Conservation (phyloP, 2,329 filamentous ascomycete genomes). For the Fusarium mangiferae region DNA sequence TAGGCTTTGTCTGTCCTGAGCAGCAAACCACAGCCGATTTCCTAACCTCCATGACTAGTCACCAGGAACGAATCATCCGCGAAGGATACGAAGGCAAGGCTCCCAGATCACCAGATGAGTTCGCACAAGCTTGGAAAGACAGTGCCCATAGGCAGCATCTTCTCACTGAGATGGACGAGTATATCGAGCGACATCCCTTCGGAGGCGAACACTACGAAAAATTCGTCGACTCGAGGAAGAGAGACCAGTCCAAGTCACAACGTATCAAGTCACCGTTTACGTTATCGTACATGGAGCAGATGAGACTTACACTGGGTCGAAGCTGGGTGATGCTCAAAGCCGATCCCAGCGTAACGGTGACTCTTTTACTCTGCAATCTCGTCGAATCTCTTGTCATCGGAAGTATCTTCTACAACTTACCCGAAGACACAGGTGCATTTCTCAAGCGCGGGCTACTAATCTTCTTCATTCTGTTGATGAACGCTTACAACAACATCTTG, state of each 20-base stretch:
- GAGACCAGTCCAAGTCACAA: conserved; percentile 40
- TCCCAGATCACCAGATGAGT: conserved; percentile 51
- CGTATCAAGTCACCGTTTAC: conserved; percentile 35
- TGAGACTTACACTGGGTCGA: conserved; percentile 29
- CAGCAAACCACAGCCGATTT: conserved; percentile 77
- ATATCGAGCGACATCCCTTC: conserved; percentile 40
- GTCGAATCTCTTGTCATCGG: conserved; percentile 36
- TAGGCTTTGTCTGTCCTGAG: conserved; percentile 67
- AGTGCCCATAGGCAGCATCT: conserved; percentile 42
- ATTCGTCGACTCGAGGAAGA: conserved; percentile 37
- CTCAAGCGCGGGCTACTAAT: conserved; percentile 25
- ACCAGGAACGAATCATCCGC: conserved; percentile 48
- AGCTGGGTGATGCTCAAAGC: conserved; percentile 40
- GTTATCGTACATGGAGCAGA: conserved; percentile 34
- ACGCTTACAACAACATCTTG: conserved; percentile 40
- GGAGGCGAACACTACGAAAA: conserved; percentile 41
- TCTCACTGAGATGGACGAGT: conserved; percentile 46
- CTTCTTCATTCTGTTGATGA: conserved; percentile 38
- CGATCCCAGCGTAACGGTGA: conserved; percentile 32
- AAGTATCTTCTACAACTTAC: conserved; percentile 39
- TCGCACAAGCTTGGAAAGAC: conserved; percentile 48
- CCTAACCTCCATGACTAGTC: conserved; percentile 63
- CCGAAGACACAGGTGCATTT: conserved; percentile 8
- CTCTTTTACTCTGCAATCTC: conserved; percentile 35
- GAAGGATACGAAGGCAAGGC: conserved; percentile 48